phyloP scores from a whole-genome alignment of 129 eudicot genomes.

The Silybum marianum region DNA sequence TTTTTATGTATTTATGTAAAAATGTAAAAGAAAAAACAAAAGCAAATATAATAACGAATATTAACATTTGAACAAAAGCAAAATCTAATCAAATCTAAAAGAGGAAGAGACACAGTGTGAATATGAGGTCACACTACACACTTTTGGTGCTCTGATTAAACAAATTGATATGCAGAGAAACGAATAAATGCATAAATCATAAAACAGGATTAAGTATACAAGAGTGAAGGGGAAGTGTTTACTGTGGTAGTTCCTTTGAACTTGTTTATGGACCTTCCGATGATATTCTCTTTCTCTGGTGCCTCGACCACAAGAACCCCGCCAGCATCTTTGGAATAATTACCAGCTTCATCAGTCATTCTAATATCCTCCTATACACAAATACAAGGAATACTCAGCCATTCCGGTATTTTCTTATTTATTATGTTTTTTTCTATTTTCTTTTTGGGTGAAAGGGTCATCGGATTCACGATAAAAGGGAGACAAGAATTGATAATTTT shows the following conservation, averaged over 20 bases:
- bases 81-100: neutral
- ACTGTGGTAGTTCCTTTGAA: constrained; percentile 86
- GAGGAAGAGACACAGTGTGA: neutral
- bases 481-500: neutral
- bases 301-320: constrained; percentile 46
- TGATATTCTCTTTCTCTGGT: constrained; percentile 63
- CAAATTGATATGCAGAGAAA: too few relatives aligned
- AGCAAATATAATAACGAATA: neutral
- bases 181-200: neutral
- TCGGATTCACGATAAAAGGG: neutral
- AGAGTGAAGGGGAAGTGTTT: constrained; percentile 19
- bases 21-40: too few relatives aligned
- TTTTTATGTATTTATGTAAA: too few relatives aligned
- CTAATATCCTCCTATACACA: constrained; percentile 59
- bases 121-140: constrained; percentile 5
- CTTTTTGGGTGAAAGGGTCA: neutral
- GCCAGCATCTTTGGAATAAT: constrained; percentile 34
- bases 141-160: neutral
- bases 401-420: neutral
- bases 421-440: too few relatives aligned
- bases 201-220: too few relatives aligned
- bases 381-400: neutral
- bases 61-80: too few relatives aligned
- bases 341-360: constrained; percentile 33
- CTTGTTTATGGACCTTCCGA: constrained; percentile 68